Evolutionary conservation across 192 early-diverging fungal genomes (phyloP).

Genomic region (Backusella macrospora): DNA sequence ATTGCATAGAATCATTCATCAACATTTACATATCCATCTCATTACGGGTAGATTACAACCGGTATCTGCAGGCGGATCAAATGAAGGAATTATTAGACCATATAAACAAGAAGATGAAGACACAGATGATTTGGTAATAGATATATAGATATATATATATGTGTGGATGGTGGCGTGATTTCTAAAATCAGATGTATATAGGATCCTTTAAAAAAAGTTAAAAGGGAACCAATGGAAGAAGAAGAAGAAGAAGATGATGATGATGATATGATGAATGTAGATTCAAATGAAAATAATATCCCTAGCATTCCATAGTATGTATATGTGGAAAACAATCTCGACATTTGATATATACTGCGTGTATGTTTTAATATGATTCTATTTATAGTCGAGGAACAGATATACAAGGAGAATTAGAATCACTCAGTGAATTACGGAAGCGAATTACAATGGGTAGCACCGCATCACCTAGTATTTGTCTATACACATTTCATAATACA

Average conservation of each 20-base stretch:
- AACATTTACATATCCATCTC: slow-evolving; percentile 74
- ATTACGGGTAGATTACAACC: slow-evolving; percentile 17
- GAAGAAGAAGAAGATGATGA: too few species aligned
- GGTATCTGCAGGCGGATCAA: slow-evolving; percentile 20
- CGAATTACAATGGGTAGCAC: slow-evolving; percentile 66
- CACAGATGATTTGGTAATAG: not conserved
- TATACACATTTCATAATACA: slow-evolving; percentile 96
- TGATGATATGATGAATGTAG: slow-evolving; percentile 12
- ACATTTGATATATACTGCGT: not conserved
- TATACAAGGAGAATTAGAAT: slow-evolving; percentile 76
- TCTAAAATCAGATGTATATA: slow-evolving; percentile 54
- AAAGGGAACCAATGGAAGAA: slow-evolving; percentile 73
- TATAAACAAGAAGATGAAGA: not conserved
- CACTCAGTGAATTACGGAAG: slow-evolving; percentile 76
- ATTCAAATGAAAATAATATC: slow-evolving; percentile 44
- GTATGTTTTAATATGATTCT: not conserved
- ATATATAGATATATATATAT: too few species aligned
- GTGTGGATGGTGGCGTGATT: not conserved
- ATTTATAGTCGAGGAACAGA: slow-evolving; percentile 72
- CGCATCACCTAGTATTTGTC: slow-evolving; percentile 86
- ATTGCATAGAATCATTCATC: slow-evolving; percentile 86
- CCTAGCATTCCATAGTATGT: slow-evolving; percentile 70
- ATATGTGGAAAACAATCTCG: not conserved
- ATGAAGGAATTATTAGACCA: not conserved
- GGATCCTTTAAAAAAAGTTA: slow-evolving; percentile 73